Evolutionary conservation across 805 yeast genomes (phyloP).

Genomic region (Naumovozyma castellii): DNA sequence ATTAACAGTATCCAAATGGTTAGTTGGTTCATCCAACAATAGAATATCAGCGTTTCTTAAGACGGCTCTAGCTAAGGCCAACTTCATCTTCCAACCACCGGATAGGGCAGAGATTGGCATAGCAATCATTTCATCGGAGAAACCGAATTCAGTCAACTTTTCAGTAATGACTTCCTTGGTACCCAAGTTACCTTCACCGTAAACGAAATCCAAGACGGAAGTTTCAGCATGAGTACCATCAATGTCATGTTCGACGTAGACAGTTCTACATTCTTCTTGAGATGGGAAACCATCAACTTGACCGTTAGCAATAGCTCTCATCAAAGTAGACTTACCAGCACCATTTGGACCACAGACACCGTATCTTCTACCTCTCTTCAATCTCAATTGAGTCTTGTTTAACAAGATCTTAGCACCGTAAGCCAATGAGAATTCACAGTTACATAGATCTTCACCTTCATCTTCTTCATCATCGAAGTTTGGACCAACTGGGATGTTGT

Average conservation of each 20-base stretch:
- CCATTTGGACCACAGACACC: slow-evolving; percentile 99
- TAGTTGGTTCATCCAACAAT: slow-evolving; percentile 98
- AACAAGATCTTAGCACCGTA: slow-evolving; percentile 99
- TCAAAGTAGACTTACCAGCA: slow-evolving; percentile 98
- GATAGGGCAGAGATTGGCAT: slow-evolving; percentile 95
- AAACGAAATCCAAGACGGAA: slow-evolving; percentile 85
- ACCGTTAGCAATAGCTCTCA: slow-evolving; percentile 96
- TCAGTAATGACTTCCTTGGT: slow-evolving; percentile 59
- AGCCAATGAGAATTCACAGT: slow-evolving; percentile 99
- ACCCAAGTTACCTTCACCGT: slow-evolving; percentile 56
- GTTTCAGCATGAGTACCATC: slow-evolving; percentile 98
- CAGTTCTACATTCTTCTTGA: slow-evolving; percentile 98
- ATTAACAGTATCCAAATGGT: slow-evolving; percentile 99
- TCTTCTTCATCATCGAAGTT: slow-evolving; percentile 93
- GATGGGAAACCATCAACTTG: slow-evolving; percentile 99
- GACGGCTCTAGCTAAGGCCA: slow-evolving; percentile 98
- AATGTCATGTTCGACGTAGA: slow-evolving; percentile 98
- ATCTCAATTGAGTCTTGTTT: slow-evolving; percentile 98
- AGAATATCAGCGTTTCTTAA: slow-evolving; percentile 96
- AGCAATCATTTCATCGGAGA: slow-evolving; percentile 84
- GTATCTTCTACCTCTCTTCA: slow-evolving; percentile 98
- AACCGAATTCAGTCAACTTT: slow-evolving; percentile 82
- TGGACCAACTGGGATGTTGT: slow-evolving; percentile 96
- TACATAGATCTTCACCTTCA: slow-evolving; percentile 99
- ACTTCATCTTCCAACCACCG: slow-evolving; percentile 99